phyloP scores from a whole-genome alignment of 2,329 filamentous ascomycete species.

The Ceratocystis harringtonii region DNA sequence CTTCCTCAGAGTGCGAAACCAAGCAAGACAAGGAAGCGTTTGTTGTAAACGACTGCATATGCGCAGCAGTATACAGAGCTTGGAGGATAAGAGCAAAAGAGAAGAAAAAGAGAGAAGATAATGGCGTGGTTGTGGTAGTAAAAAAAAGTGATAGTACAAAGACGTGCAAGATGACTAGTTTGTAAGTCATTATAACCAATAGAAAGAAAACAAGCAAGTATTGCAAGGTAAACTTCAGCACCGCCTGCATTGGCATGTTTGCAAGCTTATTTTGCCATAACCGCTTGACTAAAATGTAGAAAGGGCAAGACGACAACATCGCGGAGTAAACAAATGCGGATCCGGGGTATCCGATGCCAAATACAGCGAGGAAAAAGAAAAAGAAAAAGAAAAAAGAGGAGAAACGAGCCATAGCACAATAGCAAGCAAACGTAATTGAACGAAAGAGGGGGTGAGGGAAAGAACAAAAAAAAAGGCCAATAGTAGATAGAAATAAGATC shows the following conservation, averaged over 20 bases:
- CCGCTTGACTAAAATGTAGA: not conserved
- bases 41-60: not conserved
- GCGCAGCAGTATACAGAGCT: not conserved
- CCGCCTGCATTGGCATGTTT: not conserved
- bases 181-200: not conserved
- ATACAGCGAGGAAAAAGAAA: not conserved
- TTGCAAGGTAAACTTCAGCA: not conserved
- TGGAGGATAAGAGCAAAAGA: not conserved
- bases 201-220: not conserved
- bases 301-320: not conserved
- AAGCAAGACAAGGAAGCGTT: not conserved
- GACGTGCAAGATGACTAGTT: constrained; percentile 4
- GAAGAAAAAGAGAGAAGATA: constrained; percentile 3
- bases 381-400: not conserved
- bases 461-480: constrained; percentile 3
- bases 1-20: not conserved
- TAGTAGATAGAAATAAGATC: constrained; percentile 1
- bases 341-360: constrained; percentile 8
- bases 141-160: constrained; percentile 3
- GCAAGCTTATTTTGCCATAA: not conserved
- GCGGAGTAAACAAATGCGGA: not conserved
- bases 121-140: not conserved
- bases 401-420: not conserved
- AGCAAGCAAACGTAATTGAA: not conserved
- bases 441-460: not conserved